These are phyloP conservation scores for Plasmodium vinckei DNA, from an alignment of 169 alveolate species.

Conservation along the genomic window DNA sequence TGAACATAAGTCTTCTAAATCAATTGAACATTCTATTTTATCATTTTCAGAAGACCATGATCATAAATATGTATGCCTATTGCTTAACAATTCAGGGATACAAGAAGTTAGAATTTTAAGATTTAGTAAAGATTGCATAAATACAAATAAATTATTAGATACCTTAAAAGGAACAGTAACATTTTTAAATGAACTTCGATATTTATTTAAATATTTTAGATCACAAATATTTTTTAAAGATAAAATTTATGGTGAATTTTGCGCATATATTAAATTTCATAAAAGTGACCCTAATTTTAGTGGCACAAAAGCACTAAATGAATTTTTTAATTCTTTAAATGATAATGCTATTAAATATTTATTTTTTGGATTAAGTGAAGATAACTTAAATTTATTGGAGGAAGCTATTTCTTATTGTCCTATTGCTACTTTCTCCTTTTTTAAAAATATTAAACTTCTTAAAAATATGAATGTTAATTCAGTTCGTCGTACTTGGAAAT, in stretches of 20 bases:
- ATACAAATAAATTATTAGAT: conserved; percentile 64
- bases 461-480: conserved; percentile 61
- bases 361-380: conserved; percentile 61
- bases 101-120: conserved; percentile 61
- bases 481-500: conserved; percentile 68
- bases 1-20: conserved; percentile 35
- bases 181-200: conserved; percentile 62
- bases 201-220: conserved; percentile 55
- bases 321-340: conserved; percentile 68
- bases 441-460: conserved; percentile 55
- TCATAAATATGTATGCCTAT: conserved; percentile 46
- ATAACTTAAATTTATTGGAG: conserved; percentile 50
- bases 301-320: conserved; percentile 72
- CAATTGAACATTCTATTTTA: conserved; percentile 50
- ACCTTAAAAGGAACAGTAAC: conserved; percentile 64
- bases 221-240: conserved; percentile 64
- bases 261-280: conserved; percentile 72
- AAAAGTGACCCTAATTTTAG: conserved; percentile 68
- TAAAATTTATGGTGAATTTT: conserved; percentile 51
- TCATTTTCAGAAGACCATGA: conserved; percentile 40
- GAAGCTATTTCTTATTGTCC: conserved; percentile 75
- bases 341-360: conserved; percentile 50
- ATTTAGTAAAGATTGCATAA: conserved; percentile 46
- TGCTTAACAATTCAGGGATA: conserved; percentile 38
- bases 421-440: conserved; percentile 59